Evolutionary conservation across 1,284 basidiomycete genomes (phyloP).

Genomic region (Puccinia triticina): DNA sequence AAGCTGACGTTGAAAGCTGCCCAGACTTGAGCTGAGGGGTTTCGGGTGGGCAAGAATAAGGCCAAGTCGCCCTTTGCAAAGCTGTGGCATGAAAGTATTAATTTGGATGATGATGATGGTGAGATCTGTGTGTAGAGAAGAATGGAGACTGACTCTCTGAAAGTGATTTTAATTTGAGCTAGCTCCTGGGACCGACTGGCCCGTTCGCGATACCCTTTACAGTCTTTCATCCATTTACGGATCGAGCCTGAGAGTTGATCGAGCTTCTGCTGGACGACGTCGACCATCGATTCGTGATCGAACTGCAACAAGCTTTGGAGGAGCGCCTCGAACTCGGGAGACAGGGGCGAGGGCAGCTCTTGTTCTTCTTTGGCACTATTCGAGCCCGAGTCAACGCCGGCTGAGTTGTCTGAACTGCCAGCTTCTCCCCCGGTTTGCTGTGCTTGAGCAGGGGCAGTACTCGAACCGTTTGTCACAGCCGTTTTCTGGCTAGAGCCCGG

Average conservation of each 20-base stretch:
- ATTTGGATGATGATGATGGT: background rate
- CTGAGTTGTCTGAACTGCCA: slow-evolving; percentile 54
- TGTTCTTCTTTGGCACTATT: slow-evolving; percentile 49
- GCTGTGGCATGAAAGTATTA: slow-evolving; percentile 52
- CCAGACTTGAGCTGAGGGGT: slow-evolving; percentile 88
- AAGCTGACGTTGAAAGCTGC: slow-evolving; percentile 97
- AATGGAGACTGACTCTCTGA: slow-evolving; percentile 68
- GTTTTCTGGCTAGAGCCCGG: slow-evolving; percentile 46
- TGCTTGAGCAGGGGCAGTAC: slow-evolving; percentile 52
- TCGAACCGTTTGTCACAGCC: background rate
- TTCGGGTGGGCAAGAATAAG: slow-evolving; percentile 90
- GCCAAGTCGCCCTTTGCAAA: slow-evolving; percentile 91
- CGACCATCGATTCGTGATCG: slow-evolving; percentile 80
- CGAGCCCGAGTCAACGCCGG: slow-evolving; percentile 31
- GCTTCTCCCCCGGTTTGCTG: background rate
- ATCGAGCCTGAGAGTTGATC: slow-evolving; percentile 69
- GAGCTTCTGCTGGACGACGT: slow-evolving; percentile 74
- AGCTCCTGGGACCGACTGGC: slow-evolving; percentile 65
- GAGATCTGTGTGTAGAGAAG: background rate
- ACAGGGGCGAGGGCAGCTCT: slow-evolving; percentile 53
- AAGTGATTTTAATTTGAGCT: slow-evolving; percentile 78
- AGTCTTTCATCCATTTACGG: slow-evolving; percentile 94
- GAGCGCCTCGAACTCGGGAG: slow-evolving; percentile 69
- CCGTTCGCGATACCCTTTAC: slow-evolving; percentile 86
- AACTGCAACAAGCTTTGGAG: slow-evolving; percentile 72